Evolutionary conservation across 2,329 filamentous ascomycete genomes (phyloP).

Genomic region (Penicillium decumbens): DNA sequence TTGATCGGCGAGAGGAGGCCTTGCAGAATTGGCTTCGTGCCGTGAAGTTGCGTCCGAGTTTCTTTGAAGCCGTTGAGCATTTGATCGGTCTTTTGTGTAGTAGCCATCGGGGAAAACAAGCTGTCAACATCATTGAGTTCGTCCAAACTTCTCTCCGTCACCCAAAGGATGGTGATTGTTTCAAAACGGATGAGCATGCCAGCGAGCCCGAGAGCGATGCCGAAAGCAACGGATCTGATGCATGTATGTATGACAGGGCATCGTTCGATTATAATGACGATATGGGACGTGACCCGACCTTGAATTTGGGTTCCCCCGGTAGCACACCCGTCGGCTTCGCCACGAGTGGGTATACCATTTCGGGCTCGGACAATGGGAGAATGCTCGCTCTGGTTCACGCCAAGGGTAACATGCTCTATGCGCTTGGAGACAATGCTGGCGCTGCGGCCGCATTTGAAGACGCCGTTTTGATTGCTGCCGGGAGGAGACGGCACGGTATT

Average conservation of each 20-base stretch:
- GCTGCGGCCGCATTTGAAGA: constrained; percentile 92
- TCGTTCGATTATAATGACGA: constrained; percentile 55
- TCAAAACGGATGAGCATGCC: constrained; percentile 49
- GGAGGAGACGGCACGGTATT: constrained; percentile 65
- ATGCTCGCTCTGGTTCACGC: constrained; percentile 92
- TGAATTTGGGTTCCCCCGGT: constrained; percentile 28
- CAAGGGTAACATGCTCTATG: constrained; percentile 97
- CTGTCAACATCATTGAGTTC: constrained; percentile 78
- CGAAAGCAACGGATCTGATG: constrained; percentile 49
- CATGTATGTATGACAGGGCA: constrained; percentile 53
- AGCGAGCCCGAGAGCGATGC: constrained; percentile 59
- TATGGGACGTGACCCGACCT: constrained; percentile 25
- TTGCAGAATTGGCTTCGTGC: constrained; percentile 79
- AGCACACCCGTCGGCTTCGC: constrained; percentile 55
- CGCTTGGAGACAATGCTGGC: constrained; percentile 71
- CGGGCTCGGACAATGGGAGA: constrained; percentile 82
- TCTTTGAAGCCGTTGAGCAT: constrained; percentile 93
- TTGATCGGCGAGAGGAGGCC: constrained; percentile 77
- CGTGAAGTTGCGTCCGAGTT: constrained; percentile 76
- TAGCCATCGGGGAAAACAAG: constrained; percentile 74
- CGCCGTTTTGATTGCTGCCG: constrained; percentile 82
- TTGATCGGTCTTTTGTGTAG: constrained; percentile 81
- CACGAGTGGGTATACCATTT: constrained; percentile 77
- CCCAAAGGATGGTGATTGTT: constrained; percentile 45
- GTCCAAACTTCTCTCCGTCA: constrained; percentile 69